phyloP scores from a whole-genome alignment of 371 early-diverging fungal species.

The Mucor saturninus region DNA sequence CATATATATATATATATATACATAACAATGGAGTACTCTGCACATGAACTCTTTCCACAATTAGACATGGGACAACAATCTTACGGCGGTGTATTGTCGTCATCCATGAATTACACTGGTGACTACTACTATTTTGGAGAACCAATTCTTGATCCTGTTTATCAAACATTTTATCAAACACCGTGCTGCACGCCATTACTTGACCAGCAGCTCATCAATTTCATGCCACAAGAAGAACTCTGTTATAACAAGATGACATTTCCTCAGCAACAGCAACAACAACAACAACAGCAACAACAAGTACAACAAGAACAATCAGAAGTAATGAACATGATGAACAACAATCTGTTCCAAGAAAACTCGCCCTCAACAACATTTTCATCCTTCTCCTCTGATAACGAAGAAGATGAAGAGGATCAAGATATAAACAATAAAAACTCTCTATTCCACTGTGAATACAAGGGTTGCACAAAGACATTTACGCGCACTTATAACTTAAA shows the following conservation, averaged over 20 bases:
- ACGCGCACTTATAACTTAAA: slow-evolving; percentile 82
- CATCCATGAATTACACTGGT: slow-evolving; percentile 2
- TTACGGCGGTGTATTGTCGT: slow-evolving; percentile 1
- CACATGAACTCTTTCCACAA: slow-evolving; percentile 11
- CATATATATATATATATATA: not conserved
- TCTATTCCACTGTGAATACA: slow-evolving; percentile 31
- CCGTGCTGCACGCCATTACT: not conserved
- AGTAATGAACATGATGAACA: not conserved
- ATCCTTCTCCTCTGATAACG: slow-evolving; percentile 6
- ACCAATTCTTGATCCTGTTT: slow-evolving; percentile 1
- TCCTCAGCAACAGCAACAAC: not conserved
- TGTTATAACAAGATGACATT: not conserved
- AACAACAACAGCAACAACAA: not conserved
- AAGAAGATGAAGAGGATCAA: slow-evolving; percentile 6
- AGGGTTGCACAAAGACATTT: slow-evolving; percentile 74
- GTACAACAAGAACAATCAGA: no score
- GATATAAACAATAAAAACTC: not conserved
- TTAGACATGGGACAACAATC: slow-evolving; percentile 1
- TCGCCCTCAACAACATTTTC: slow-evolving; percentile 7
- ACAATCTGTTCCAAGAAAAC: not conserved
- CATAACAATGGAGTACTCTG: not conserved
- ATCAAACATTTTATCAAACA: slow-evolving; percentile 8
- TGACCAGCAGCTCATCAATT: not conserved
- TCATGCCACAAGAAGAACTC: not conserved
- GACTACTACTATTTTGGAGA: not conserved